phyloP scores from a whole-genome alignment of 495 filamentous ascomycete species.

The Bacidia gigantensis region DNA sequence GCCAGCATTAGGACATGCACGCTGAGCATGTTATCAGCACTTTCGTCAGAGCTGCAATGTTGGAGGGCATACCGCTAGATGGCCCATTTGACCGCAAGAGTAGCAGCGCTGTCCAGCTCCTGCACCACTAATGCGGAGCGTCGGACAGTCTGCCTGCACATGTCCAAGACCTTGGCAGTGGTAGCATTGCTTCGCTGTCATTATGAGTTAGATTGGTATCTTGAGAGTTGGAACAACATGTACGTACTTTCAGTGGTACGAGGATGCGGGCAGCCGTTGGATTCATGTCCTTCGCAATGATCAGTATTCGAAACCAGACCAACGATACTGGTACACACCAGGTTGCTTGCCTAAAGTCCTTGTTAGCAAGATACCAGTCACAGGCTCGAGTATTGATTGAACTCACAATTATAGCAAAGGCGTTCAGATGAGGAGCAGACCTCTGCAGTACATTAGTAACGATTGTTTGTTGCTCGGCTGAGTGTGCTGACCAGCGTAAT shows the following conservation, averaged over 20 bases:
- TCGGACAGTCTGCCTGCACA: constrained; percentile 98
- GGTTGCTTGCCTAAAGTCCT: constrained; percentile 59
- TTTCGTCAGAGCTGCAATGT: background rate
- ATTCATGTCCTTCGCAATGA: constrained; percentile 69
- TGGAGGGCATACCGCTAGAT: constrained; percentile 55
- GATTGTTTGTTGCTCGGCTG: background rate
- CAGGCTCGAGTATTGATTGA: no score
- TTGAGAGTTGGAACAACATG: constrained; percentile 15
- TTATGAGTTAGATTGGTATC: constrained; percentile 13
- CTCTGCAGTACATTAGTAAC: constrained; percentile 38
- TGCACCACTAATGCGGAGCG: constrained; percentile 74
- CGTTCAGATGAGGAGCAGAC: constrained; percentile 93
- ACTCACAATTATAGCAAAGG: constrained; percentile 97
- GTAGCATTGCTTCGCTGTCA: constrained; percentile 90
- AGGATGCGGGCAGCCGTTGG: constrained; percentile 89
- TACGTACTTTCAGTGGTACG: constrained; percentile 80
- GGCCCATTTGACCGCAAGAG: constrained; percentile 82
- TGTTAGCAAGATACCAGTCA: constrained; percentile 13
- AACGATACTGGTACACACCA: constrained; percentile 33
- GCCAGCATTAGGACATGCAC: constrained; percentile 66
- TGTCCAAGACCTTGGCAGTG: constrained; percentile 98
- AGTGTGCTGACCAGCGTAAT: constrained; percentile 63
- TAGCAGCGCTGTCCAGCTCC: constrained; percentile 76
- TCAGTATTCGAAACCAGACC: background rate
- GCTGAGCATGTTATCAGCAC: constrained; percentile 32